Conservation (phyloP, 768 basidiomycete species). For the Chalciporus pseudorubinellus region DNA sequence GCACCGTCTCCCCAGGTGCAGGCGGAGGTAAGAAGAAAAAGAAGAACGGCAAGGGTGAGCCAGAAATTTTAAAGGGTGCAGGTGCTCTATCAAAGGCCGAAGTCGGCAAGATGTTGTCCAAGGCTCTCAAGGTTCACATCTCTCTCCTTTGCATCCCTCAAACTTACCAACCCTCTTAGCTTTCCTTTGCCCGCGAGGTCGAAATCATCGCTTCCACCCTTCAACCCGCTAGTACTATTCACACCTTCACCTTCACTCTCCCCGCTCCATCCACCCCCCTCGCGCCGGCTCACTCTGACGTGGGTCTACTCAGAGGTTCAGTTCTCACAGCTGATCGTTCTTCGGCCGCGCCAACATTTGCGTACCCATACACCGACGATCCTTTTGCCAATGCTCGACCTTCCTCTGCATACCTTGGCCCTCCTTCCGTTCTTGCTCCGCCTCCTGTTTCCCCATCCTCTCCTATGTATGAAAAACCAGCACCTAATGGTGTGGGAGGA, state of each 20-base stretch:
- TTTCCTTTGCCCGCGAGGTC: conserved; percentile 89
- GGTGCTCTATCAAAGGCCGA: conserved; percentile 84
- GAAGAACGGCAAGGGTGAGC: conserved; percentile 58
- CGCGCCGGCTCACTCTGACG: conserved; percentile 67
- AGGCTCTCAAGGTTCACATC: conserved; percentile 74
- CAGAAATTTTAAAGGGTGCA: conserved; percentile 66
- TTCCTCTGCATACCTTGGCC: conserved; percentile 77
- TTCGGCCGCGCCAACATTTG: conserved; percentile 63
- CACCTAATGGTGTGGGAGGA: conserved; percentile 36
- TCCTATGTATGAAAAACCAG: conserved; percentile 34
- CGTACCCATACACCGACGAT: conserved; percentile 73
- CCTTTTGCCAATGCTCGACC: conserved; percentile 67
- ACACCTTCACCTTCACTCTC: conserved; percentile 87
- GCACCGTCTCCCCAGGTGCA: conserved; percentile 80
- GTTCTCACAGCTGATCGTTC: conserved; percentile 67
- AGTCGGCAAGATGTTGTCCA: conserved; percentile 86
- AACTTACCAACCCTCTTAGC: conserved; percentile 39
- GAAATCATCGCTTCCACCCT: conserved; percentile 94
- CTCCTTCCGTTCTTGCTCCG: conserved; percentile 57
- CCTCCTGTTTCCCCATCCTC: conserved; percentile 25
- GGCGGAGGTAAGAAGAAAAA: conserved; percentile 75
- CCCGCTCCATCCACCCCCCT: conserved; percentile 74
- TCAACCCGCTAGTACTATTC: conserved; percentile 89
- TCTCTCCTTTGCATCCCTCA: background rate
- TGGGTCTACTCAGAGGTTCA: conserved; percentile 61